These are phyloP conservation scores for Gonium pectorale DNA, from an alignment of 139 green algal genomes.

Conservation along the genomic window DNA sequence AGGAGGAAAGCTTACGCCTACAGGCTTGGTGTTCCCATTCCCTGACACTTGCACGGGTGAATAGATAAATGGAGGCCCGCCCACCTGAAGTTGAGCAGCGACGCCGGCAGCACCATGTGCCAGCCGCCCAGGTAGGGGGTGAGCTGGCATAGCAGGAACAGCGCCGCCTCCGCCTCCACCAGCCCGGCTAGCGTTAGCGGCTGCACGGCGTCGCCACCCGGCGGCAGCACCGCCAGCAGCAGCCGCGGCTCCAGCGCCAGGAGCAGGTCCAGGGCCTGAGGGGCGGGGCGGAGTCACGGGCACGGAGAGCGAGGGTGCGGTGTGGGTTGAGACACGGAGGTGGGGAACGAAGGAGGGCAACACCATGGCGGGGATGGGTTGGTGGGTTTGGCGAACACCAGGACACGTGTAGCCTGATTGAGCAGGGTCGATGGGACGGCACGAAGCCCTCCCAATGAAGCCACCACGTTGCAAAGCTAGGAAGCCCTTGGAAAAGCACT, in stretches of 20 bases:
- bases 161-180: conserved; percentile 54
- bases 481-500: too few species aligned
- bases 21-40: too few species aligned
- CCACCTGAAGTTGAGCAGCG: conserved; percentile 57
- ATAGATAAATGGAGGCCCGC: background rate
- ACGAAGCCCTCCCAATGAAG: too few species aligned
- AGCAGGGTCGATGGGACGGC: too few species aligned
- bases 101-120: conserved; percentile 54
- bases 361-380: too few species aligned
- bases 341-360: too few species aligned
- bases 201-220: conserved; percentile 34
- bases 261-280: conserved; percentile 51
- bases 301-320: background rate
- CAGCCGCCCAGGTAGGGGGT: conserved; percentile 46
- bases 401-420: too few species aligned
- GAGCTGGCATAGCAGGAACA: conserved; percentile 55
- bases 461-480: too few species aligned
- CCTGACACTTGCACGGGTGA: too few species aligned
- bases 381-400: too few species aligned
- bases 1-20: too few species aligned
- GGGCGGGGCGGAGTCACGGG: background rate
- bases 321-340: background rate
- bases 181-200: conserved; percentile 54
- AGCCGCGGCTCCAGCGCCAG: conserved; percentile 51
- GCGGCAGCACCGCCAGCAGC: conserved; percentile 53